Base-by-base conservation (phyloP, 2,329 filamentous ascomycete species). In the Sporothrix variecibatus region DNA sequence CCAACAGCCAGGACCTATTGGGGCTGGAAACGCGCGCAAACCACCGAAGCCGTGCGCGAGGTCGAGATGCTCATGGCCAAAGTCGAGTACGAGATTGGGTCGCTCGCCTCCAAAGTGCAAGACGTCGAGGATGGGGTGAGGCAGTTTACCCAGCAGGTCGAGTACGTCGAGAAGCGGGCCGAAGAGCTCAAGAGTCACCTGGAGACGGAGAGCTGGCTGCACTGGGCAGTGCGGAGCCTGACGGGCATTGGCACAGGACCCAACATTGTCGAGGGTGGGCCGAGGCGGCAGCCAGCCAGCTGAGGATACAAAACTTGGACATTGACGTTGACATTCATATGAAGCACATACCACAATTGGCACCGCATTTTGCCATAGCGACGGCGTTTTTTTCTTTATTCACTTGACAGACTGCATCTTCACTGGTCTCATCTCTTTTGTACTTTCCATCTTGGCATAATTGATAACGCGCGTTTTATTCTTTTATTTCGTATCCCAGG, bases 11-110 rank as follows among this genome's bases (percentile, higher is more conserved):
- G 46, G 91, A 93, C 74, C 84, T 94, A 20, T 83, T 97, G 11
- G 86, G 87, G 0, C 89, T 91, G 67, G 93, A 97, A 97, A 82
- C 89, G 91, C 56, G 86, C 87, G 28, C 86, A 88, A 71, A 84
- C 97, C 51, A 89, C 88, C 3, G 93, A 96, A 79, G 87, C 88
- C 20, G 85, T 94, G 75, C 92, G 92, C 81, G 93, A 96, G 76
- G 86, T 98, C 17, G 94, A 97, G 80, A 88, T 92, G 28, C 85
- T 97, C 53, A 90, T 92, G 2, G 94, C 94, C 26, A 95, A 95
- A 82, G 86, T 98, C 73, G 95, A 98, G 79, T 98, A 98, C 82
- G 95, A 98, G 84, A 91, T 98, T 75, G 89, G 92, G 75, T 90
- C 91, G 20, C 85, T 98, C n/a, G 87, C 90, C 68, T 90, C 91